These are phyloP conservation scores for cucumber (Cucumis sativus) DNA, from an alignment of 306 rosid genomes.

Conservation along the genomic window DNA sequence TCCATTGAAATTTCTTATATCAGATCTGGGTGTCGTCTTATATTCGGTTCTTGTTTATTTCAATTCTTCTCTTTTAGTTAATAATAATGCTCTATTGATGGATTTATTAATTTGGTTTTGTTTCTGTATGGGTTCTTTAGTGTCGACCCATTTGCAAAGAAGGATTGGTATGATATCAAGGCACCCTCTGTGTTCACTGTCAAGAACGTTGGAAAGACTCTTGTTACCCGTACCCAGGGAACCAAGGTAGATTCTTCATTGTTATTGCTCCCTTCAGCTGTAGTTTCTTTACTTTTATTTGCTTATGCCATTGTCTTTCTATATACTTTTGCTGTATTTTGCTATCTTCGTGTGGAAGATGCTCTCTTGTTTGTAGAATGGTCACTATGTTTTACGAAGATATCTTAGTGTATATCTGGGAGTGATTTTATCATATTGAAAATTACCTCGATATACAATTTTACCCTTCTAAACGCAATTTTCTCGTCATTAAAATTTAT, in stretches of 20 bases:
- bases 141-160: conserved; percentile 87
- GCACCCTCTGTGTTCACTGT: conserved; percentile 68
- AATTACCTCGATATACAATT: no score
- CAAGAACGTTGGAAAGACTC: conserved; percentile 78
- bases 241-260: conserved; percentile 43
- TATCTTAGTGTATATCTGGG: no score
- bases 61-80: background rate
- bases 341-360: background rate
- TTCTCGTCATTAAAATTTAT: no score
- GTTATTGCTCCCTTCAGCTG: background rate
- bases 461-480: no score
- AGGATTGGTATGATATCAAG: conserved; percentile 94
- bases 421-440: no score
- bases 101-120: background rate
- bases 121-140: conserved; percentile 15
- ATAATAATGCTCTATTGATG: background rate
- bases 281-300: background rate
- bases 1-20: background rate
- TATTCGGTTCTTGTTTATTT: background rate
- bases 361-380: background rate
- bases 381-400: background rate
- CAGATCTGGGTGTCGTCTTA: background rate
- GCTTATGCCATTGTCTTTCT: background rate
- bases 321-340: background rate
- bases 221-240: conserved; percentile 89